These are phyloP conservation scores for Penicillium paneum DNA, from an alignment of 2,329 filamentous ascomycete genomes.

Conservation along the genomic window DNA sequence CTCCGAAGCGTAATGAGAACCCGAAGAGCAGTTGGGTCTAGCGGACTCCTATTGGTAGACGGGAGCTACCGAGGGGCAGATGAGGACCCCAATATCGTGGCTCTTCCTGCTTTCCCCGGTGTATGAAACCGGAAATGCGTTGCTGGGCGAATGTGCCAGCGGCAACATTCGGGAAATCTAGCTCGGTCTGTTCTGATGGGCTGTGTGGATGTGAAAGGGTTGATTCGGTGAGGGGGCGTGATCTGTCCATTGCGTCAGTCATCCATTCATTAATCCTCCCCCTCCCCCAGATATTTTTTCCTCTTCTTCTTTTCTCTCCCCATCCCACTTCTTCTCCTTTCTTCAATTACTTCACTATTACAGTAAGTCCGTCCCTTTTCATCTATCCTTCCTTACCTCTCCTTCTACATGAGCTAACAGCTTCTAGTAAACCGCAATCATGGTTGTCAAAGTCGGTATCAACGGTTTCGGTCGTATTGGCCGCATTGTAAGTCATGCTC, in stretches of 20 bases:
- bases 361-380: slow-evolving; percentile 8
- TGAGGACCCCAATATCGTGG: slow-evolving; percentile 31
- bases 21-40: slow-evolving; percentile 17
- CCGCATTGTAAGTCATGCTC: slow-evolving; percentile 64
- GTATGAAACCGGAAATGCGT: slow-evolving; percentile 43
- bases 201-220: slow-evolving; percentile 14
- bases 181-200: slow-evolving; percentile 11
- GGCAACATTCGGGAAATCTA: slow-evolving; percentile 31
- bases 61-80: slow-evolving; percentile 30
- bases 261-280: slow-evolving; percentile 29
- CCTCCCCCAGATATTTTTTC: slow-evolving; percentile 27
- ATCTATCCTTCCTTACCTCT: background rate
- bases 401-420: slow-evolving; percentile 22
- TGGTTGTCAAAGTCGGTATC: slow-evolving; percentile 73
- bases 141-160: slow-evolving; percentile 26
- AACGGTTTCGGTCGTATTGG: slow-evolving; percentile 99
- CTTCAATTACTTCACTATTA: slow-evolving; percentile 7
- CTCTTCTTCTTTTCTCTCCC: slow-evolving; percentile 8
- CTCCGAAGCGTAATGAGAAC: slow-evolving; percentile 25
- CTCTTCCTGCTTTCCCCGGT: slow-evolving; percentile 44
- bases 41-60: slow-evolving; percentile 28
- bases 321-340: slow-evolving; percentile 3
- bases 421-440: slow-evolving; percentile 33
- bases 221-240: slow-evolving; percentile 28
- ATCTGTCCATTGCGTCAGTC: slow-evolving; percentile 36